These are phyloP conservation scores for Verbascum thapsus DNA, from an alignment of 257 asterid species.

Conservation along the genomic window DNA sequence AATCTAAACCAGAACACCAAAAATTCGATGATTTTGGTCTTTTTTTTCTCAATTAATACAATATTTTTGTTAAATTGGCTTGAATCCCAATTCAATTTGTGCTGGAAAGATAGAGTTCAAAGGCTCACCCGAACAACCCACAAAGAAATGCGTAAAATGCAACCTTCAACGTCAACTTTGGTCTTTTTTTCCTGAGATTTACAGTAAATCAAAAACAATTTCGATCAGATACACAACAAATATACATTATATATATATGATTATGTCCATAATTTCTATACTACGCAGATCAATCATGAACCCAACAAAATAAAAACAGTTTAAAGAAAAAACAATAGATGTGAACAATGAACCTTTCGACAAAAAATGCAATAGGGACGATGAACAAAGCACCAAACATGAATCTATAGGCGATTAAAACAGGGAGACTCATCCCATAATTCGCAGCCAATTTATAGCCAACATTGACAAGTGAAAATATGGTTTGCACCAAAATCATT, in stretches of 20 bases:
- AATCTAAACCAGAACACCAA: no score
- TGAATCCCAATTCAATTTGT: no score
- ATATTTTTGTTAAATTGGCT: no score
- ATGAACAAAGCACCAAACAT: slow-evolving; percentile 60
- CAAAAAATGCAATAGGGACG: slow-evolving; percentile 49
- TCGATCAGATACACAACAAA: neutral
- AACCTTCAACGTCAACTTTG: slow-evolving; percentile 44
- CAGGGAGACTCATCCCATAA: slow-evolving; percentile 57
- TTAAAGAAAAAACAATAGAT: neutral
- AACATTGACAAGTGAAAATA: slow-evolving; percentile 42
- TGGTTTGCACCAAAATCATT: slow-evolving; percentile 45
- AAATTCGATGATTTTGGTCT: no score
- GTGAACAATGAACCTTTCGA: slow-evolving; percentile 46
- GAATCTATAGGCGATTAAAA: slow-evolving; percentile 54
- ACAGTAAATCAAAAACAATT: neutral
- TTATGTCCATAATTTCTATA: no score
- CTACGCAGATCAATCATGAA: neutral
- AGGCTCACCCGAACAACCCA: slow-evolving; percentile 52
- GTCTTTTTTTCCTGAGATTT: slow-evolving; percentile 47
- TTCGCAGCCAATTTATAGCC: slow-evolving; percentile 52
- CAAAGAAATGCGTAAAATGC: slow-evolving; percentile 39
- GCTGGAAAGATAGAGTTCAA: neutral
- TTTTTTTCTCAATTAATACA: no score
- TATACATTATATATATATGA: no score
- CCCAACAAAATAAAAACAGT: neutral